phyloP scores from a whole-genome alignment of 176 grass and related monocot species.

The Themeda triandra region DNA sequence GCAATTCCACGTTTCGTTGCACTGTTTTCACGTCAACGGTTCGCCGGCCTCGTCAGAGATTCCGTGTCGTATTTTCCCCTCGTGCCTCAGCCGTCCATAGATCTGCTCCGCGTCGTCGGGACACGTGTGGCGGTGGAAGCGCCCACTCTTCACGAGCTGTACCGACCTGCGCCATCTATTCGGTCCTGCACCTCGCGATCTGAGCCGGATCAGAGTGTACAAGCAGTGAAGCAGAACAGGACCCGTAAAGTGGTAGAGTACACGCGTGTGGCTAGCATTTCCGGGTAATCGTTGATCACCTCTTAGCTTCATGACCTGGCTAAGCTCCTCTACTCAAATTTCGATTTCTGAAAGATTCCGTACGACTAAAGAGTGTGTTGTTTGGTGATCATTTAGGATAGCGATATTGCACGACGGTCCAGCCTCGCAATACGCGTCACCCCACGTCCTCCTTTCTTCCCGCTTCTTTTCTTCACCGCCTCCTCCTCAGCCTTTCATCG shows the following conservation, averaged over 20 bases:
- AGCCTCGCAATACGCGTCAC: no score
- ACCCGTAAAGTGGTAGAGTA: neutral
- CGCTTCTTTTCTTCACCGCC: no score
- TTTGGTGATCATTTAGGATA: no score
- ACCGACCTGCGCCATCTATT: neutral
- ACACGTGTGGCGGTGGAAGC: conserved; percentile 2
- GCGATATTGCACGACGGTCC: no score
- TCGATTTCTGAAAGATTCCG: no score
- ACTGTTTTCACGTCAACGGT: neutral
- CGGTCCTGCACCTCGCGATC: neutral
- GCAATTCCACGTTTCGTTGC: neutral
- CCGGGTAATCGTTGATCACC: neutral
- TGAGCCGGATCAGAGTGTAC: neutral
- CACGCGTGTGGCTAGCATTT: neutral
- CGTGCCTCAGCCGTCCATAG: neutral
- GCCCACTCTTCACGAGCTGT: neutral
- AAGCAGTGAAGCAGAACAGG: no score
- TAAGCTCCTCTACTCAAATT: no score
- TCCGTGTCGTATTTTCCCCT: neutral
- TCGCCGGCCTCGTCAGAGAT: neutral
- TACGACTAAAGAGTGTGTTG: no score
- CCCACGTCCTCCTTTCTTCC: no score
- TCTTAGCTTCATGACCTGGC: neutral
- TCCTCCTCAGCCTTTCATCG: no score
- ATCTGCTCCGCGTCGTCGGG: neutral